Percentiles rank a stretch among this genome's conserved stretches.
These are phyloP conservation scores for Phalaenopsis equestris DNA, from an alignment of 106 monocot genomes.

Conservation along the genomic window DNA sequence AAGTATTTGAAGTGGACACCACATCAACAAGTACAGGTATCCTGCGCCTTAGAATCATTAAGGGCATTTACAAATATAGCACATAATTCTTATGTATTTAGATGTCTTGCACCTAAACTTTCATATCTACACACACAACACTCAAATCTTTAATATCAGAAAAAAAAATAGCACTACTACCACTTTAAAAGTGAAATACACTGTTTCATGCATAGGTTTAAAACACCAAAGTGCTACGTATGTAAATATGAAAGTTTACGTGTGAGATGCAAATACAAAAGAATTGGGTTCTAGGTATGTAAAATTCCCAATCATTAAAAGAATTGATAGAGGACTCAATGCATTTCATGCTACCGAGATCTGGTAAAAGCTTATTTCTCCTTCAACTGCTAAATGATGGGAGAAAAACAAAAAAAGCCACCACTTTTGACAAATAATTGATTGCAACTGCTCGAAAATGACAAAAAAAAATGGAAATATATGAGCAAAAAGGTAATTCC, in stretches of 20 bases:
- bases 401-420: background rate
- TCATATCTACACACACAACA: background rate
- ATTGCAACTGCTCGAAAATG: background rate
- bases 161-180: no score
- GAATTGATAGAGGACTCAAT: background rate
- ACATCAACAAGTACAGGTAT: slow-evolving; percentile 38
- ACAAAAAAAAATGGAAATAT: background rate
- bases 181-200: no score
- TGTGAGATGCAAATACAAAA: no score
- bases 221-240: no score
- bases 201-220: no score
- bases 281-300: no score
- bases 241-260: no score
- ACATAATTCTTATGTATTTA: no score
- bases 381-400: background rate
- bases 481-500: background rate
- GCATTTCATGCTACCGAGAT: background rate
- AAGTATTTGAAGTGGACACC: slow-evolving; percentile 18
- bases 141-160: no score
- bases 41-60: slow-evolving; percentile 21
- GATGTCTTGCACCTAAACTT: no score
- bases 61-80: background rate
- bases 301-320: background rate
- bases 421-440: background rate
- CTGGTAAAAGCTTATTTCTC: background rate